Percentiles rank a stretch among this genome's conserved stretches.
Evolutionary conservation across 163 green algal species (phyloP).

Genomic region (Chlorella variabilis): DNA sequence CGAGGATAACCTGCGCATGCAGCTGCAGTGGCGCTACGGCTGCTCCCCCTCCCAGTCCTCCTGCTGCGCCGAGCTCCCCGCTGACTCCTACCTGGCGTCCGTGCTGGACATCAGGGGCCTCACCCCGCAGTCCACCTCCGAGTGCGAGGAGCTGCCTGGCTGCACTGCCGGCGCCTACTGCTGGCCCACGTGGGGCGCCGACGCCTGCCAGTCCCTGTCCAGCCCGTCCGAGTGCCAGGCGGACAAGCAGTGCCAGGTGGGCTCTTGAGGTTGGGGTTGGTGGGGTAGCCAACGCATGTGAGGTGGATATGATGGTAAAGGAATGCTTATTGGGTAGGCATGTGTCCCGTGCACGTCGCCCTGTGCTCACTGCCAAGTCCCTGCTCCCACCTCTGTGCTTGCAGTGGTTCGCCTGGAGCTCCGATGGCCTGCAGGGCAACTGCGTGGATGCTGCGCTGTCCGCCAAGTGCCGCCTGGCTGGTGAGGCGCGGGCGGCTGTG

Average conservation of each 20-base stretch:
- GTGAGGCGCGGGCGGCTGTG: background rate
- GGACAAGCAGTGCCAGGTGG: background rate
- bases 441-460: background rate
- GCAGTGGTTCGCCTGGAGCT: background rate
- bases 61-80: background rate
- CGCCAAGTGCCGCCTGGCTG: constrained; percentile 14
- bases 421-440: background rate
- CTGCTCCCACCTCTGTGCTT: background rate
- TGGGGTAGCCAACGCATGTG: too few relatives aligned
- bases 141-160: background rate
- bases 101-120: background rate
- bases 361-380: background rate
- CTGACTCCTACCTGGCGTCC: background rate
- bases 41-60: background rate
- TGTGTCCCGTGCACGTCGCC: too few relatives aligned
- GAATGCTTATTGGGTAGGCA: too few relatives aligned
- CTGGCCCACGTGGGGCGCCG: constrained; percentile 1
- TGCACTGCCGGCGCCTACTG: background rate
- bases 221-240: background rate
- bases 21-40: constrained; percentile 1
- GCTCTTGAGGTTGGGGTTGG: too few relatives aligned
- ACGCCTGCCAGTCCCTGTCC: background rate
- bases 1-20: background rate
- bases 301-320: too few relatives aligned
- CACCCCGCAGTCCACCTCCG: background rate